phyloP scores from a whole-genome alignment of 1,284 basidiomycete genomes.

The Megacollybia platyphylla region DNA sequence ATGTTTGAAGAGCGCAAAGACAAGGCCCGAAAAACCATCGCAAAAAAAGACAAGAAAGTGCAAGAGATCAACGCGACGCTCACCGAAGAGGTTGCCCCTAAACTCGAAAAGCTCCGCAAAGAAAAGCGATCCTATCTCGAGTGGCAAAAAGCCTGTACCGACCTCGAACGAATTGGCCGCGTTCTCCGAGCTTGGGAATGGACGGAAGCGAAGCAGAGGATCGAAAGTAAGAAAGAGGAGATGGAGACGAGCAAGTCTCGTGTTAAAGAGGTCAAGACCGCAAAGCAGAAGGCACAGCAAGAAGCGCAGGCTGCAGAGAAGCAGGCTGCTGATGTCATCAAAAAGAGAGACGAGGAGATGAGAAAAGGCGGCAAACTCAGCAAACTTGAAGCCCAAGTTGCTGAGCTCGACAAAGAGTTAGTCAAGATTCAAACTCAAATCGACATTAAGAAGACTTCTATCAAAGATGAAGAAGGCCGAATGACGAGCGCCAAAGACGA shows the following conservation, averaged over 20 bases:
- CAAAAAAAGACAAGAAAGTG: conserved; percentile 95
- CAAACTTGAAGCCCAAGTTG: conserved; percentile 69
- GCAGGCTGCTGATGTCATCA: conserved; percentile 57
- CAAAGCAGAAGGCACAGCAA: conserved; percentile 33
- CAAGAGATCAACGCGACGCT: conserved; percentile 79
- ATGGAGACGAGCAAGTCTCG: conserved; percentile 37
- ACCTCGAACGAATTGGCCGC: conserved; percentile 83
- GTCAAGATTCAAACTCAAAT: conserved; percentile 82
- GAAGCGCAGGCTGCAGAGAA: conserved; percentile 60
- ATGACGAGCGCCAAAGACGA: conserved; percentile 43
- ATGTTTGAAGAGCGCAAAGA: conserved; percentile 99
- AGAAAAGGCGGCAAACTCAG: conserved; percentile 73
- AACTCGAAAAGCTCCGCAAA: conserved; percentile 80
- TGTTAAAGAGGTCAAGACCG: conserved; percentile 25
- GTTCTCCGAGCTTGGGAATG: conserved; percentile 87
- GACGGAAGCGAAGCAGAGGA: conserved; percentile 41
- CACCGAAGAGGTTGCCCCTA: conserved; percentile 88
- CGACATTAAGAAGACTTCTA: conserved; percentile 70
- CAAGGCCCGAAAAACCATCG: conserved; percentile 94
- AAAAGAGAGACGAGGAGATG: conserved; percentile 51
- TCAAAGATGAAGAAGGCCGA: conserved; percentile 72
- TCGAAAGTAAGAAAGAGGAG: conserved; percentile 45
- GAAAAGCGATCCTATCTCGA: conserved; percentile 89
- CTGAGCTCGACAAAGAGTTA: conserved; percentile 73
- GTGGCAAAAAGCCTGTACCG: conserved; percentile 83